A percentile compares a stretch with the other conserved stretches of the same genome.
Evolutionary conservation across 2,329 filamentous ascomycete species (phyloP).

Genomic region (Nigrograna mackinnonii): DNA sequence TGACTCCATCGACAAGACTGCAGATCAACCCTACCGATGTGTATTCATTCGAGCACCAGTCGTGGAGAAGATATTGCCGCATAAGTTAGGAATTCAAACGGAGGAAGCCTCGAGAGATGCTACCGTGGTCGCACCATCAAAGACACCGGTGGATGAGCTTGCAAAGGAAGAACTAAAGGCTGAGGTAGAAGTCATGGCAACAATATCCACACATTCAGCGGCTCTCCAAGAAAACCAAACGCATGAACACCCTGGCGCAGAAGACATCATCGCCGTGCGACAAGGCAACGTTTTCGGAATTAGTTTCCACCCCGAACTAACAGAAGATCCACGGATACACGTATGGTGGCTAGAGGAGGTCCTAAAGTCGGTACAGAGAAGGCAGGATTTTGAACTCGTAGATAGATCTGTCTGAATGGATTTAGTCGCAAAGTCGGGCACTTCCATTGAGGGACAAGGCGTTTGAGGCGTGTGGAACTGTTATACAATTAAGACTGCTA

Average conservation of each 20-base stretch:
- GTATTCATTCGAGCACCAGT: slow-evolving; percentile 96
- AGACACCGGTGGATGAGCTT: slow-evolving; percentile 48
- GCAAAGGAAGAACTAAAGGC: slow-evolving; percentile 50
- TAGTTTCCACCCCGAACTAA: slow-evolving; percentile 95
- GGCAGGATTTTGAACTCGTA: slow-evolving; percentile 34
- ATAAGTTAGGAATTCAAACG: slow-evolving; percentile 53
- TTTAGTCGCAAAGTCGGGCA: no score
- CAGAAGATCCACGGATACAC: slow-evolving; percentile 84
- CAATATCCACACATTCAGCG: slow-evolving; percentile 56
- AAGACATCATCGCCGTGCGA: slow-evolving; percentile 82
- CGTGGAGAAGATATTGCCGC: slow-evolving; percentile 76
- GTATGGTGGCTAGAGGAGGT: slow-evolving; percentile 89
- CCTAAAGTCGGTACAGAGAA: slow-evolving; percentile 31
- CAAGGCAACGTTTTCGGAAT: slow-evolving; percentile 93
- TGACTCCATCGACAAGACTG: slow-evolving; percentile 25
- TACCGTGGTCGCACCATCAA: slow-evolving; percentile 62
- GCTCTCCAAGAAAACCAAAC: slow-evolving; percentile 52
- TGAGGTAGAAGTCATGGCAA: slow-evolving; percentile 63
- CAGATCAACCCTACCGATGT: slow-evolving; percentile 66
- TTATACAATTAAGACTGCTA: no score
- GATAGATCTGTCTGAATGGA: slow-evolving; percentile 25
- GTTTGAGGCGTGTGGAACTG: no score
- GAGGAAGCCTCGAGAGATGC: slow-evolving; percentile 52
- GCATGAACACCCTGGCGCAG: slow-evolving; percentile 50
- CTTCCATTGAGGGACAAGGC: no score